Evolutionary conservation across 495 filamentous ascomycete species (phyloP).

Genomic region (Sporormia fimetaria): DNA sequence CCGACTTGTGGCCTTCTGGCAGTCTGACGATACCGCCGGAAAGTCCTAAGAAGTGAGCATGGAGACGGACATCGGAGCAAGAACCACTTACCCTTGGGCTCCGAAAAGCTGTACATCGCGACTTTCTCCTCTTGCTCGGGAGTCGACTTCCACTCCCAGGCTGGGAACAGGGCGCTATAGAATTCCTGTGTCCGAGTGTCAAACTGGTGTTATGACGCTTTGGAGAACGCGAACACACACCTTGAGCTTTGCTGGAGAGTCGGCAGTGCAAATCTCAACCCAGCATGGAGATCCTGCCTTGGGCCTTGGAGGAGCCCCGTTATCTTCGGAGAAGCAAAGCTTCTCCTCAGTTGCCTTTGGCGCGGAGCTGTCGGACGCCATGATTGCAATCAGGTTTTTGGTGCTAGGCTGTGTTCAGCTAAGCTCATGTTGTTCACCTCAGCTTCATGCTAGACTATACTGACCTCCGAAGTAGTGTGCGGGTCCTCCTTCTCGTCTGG

Average conservation of each 20-base stretch:
- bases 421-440: no score
- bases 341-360: no score
- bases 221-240: background rate
- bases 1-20: constrained; percentile 5
- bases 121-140: background rate
- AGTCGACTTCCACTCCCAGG: constrained; percentile 10
- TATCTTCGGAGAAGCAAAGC: no score
- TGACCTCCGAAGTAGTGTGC: no score
- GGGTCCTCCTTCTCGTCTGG: no score
- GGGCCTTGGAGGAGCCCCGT: no score
- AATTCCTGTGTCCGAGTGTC: constrained; percentile 10
- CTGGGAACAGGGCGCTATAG: constrained; percentile 19
- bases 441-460: no score
- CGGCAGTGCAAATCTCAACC: constrained; percentile 16
- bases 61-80: no score
- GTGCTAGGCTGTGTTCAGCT: no score
- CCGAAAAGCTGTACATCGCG: constrained; percentile 5
- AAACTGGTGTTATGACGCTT: background rate
- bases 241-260: constrained; percentile 16
- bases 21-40: constrained; percentile 19
- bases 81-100: constrained; percentile 13
- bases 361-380: no score
- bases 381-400: no score
- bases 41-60: constrained; percentile 4
- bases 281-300: constrained; percentile 13